Evolutionary conservation across 345 rosid genomes (phyloP), one percentile per base, ranked within the genome.

Genomic region (Salix viminalis): DNA sequence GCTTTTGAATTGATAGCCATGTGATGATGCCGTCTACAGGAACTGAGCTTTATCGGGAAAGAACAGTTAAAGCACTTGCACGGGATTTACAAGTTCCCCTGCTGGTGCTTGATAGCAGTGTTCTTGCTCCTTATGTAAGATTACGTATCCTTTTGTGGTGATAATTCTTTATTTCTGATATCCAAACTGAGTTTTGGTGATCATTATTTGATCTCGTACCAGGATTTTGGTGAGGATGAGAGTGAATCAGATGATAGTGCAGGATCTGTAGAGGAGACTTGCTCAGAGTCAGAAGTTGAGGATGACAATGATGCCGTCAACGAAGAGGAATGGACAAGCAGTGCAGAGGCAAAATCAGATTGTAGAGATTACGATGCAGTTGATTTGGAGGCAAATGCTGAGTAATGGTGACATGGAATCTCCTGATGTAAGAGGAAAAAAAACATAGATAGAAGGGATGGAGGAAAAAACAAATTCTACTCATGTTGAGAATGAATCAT

Each of bases 91-190:
- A 87, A 81, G 99, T 92, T 78, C 95, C 98, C 24, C 76, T 96
- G 75, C 79, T 96, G 87, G 87, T 96, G 76, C 97, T 96, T 46
- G 97, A 92, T 85, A 92, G 98, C 89, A 88, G 90, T 26, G 83
- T 91, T 64, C 97, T 96, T 82, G 95, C 97, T 74, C 95, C 98
- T 83, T 92, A 90, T 85, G 99, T 96, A 90, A 93, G 98, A 81
- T 83, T 87, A 73, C 64, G 54, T 79, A 30, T 30, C 26, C 69
- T 80, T 18, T 15, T 60, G 21, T 65, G 64, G 34, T 54, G 15
- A 61, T 37, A 56, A 18, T 21, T 54, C 19, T 70, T 34, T 23
- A 30, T 70, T 66, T 67, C 18, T 50, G 12, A 12, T 14, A 4
- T 74, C 8, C 6, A 14, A 44, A 16, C 2, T 41, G 26, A 13